Evolutionary conservation across 257 asterid species (phyloP).

Genomic region (Fraxinus americana): DNA sequence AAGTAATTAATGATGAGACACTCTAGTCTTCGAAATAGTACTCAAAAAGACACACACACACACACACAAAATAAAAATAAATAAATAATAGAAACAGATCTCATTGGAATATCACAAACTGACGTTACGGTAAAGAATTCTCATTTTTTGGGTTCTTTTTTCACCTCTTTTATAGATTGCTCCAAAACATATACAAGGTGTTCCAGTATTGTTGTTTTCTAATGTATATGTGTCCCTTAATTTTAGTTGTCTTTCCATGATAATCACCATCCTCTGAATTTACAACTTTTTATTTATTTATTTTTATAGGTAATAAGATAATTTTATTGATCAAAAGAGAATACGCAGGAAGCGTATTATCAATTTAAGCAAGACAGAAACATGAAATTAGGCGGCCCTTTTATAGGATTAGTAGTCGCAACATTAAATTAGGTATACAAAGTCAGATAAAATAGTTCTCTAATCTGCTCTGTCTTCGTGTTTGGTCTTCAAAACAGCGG

Average conservation of each 20-base stretch:
- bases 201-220: not conserved
- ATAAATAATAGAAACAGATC: not conserved
- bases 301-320: too few relatives aligned
- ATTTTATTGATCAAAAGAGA: too few relatives aligned
- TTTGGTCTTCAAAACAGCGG: too few relatives aligned
- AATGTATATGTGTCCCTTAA: not conserved
- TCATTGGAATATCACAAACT: not conserved
- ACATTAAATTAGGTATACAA: too few relatives aligned
- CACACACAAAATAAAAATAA: not conserved
- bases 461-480: too few relatives aligned
- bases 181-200: not conserved
- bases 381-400: too few relatives aligned
- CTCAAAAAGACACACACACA: too few relatives aligned
- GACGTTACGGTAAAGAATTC: not conserved
- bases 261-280: not conserved
- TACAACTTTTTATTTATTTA: not conserved
- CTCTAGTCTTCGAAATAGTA: not conserved
- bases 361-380: too few relatives aligned
- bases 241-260: not conserved
- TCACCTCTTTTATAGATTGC: not conserved
- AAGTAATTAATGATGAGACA: not conserved
- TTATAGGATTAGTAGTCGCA: too few relatives aligned
- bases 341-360: too few relatives aligned
- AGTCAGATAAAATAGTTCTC: too few relatives aligned
- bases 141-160: not conserved